phyloP scores from a whole-genome alignment of 257 asterid genomes.

The Solanum ossicruentum region DNA sequence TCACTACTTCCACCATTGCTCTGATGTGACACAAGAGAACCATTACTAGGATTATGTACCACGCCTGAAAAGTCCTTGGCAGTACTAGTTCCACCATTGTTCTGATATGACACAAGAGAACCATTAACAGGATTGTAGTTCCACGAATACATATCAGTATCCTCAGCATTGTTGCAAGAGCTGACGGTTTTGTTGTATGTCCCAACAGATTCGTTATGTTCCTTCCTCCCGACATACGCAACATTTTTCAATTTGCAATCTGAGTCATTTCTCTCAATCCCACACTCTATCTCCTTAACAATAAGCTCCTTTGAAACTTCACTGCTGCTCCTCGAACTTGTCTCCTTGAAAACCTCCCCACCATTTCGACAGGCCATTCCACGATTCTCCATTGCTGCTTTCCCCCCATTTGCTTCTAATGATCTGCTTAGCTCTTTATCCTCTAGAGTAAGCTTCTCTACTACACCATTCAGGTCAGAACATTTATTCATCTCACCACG shows the following conservation, averaged over 20 bases:
- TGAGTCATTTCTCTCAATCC: constrained; percentile 3
- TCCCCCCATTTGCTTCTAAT: constrained; percentile 1
- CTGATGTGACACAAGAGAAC: not conserved
- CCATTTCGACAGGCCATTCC: not conserved
- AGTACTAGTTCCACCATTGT: not conserved
- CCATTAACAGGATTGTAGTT: not conserved
- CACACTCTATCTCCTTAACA: constrained; percentile 9
- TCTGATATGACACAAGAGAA: not conserved
- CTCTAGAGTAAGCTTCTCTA: not conserved
- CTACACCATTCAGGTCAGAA: constrained; percentile 1
- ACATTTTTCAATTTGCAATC: constrained; percentile 6
- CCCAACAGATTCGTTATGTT: constrained; percentile 2
- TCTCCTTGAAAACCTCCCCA: not conserved
- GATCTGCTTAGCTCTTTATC: not conserved
- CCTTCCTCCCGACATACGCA: constrained; percentile 1
- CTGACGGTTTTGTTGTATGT: constrained; percentile 1
- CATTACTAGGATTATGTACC: constrained; percentile 1
- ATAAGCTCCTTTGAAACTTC: constrained; percentile 16
- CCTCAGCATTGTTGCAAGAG: constrained; percentile 1
- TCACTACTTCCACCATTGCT: not conserved
- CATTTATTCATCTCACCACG: constrained; percentile 6
- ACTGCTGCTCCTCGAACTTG: constrained; percentile 6
- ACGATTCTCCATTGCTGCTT: not conserved
- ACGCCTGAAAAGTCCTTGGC: constrained; percentile 1
- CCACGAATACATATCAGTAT: constrained; percentile 10